Evolutionary conservation across 441 rosid genomes (phyloP).

Genomic region (Euphorbia corollata): DNA sequence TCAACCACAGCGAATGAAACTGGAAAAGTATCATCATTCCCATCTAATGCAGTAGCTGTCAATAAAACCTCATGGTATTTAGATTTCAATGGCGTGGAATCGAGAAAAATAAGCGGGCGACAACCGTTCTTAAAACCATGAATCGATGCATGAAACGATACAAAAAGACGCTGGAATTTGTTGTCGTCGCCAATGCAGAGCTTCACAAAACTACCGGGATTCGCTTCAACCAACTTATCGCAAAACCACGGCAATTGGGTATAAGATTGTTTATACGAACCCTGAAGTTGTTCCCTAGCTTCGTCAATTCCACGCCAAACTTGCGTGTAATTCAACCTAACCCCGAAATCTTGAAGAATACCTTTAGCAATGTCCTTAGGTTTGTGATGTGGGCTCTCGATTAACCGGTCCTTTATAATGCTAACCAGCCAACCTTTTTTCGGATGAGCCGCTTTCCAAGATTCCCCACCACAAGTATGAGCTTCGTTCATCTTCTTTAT

Average conservation of each 20-base stretch:
- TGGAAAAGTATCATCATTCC: constrained; percentile 65
- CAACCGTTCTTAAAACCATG: constrained; percentile 74
- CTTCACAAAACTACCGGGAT: constrained; percentile 64
- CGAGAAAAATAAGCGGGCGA: constrained; percentile 80
- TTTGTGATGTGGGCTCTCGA: constrained; percentile 67
- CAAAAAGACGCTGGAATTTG: constrained; percentile 67
- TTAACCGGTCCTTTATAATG: constrained; percentile 69
- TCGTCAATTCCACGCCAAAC: constrained; percentile 85
- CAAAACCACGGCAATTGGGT: constrained; percentile 61
- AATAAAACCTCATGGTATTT: constrained; percentile 74
- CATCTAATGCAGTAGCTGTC: constrained; percentile 80
- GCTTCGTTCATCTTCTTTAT: constrained; percentile 51
- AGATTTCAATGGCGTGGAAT: constrained; percentile 59
- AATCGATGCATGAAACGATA: constrained; percentile 56
- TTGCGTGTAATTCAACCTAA: constrained; percentile 63
- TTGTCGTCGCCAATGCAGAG: constrained; percentile 47
- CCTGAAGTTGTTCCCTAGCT: constrained; percentile 78
- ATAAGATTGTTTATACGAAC: constrained; percentile 74
- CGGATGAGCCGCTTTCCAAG: constrained; percentile 78
- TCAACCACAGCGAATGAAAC: constrained; percentile 77
- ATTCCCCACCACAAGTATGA: constrained; percentile 76
- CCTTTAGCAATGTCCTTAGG: constrained; percentile 67
- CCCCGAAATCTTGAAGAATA: constrained; percentile 68
- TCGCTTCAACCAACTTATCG: constrained; percentile 51
- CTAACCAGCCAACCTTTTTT: constrained; percentile 79